Evolutionary conservation across 169 alveolate genomes (phyloP).

Genomic region (Blepharisma undulans): DNA sequence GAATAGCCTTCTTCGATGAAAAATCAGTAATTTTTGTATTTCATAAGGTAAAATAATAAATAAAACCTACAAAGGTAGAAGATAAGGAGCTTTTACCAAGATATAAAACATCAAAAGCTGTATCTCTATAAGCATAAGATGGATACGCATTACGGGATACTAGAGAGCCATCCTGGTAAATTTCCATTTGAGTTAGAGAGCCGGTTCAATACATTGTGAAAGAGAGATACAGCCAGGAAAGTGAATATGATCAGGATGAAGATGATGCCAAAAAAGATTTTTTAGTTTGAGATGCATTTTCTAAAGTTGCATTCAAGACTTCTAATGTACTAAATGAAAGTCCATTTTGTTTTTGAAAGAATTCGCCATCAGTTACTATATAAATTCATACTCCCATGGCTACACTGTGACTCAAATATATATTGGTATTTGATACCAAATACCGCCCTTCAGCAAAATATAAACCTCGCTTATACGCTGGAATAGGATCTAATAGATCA

Average conservation of each 20-base stretch:
- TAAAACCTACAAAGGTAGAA: neutral
- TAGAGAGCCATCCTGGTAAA: neutral
- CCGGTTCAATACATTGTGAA: neutral
- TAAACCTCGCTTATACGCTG: neutral
- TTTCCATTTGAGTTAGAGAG: neutral
- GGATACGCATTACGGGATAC: no score
- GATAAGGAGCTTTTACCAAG: neutral
- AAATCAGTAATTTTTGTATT: neutral
- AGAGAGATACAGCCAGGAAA: no score
- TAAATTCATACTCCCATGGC: neutral
- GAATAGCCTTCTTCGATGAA: neutral
- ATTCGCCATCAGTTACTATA: neutral
- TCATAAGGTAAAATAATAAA: neutral
- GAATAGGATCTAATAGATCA: neutral
- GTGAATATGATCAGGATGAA: no score
- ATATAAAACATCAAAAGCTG: neutral
- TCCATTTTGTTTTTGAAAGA: neutral
- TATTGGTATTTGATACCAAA: neutral
- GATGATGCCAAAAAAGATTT: no score
- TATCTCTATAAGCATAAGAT: neutral
- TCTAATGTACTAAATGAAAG: neutral
- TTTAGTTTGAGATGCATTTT: neutral
- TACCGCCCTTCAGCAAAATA: neutral
- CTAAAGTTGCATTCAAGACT: neutral
- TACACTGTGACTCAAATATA: neutral